phyloP scores from a whole-genome alignment of 208 protist species.

The Angomonas ambiguus region DNA sequence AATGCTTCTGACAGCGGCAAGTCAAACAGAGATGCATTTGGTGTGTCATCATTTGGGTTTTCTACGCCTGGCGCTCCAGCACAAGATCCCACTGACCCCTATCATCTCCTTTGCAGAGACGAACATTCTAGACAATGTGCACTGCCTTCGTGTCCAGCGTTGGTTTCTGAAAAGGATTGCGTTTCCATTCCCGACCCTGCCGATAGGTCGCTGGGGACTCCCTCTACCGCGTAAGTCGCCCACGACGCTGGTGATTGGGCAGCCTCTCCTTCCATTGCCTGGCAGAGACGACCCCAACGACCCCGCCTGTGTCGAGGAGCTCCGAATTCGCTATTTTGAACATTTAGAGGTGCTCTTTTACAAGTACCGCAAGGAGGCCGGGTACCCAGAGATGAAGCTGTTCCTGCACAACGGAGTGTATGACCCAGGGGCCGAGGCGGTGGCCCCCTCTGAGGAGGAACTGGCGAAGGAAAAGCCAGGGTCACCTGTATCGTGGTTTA shows the following conservation, averaged over 20 bases:
- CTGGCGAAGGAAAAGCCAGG: neutral
- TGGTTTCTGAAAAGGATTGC: conserved; percentile 49
- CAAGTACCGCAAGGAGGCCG: conserved; percentile 39
- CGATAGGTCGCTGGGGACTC: conserved; percentile 47
- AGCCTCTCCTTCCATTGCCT: conserved; percentile 35
- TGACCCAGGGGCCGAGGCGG: conserved; percentile 13
- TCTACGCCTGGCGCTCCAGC: conserved; percentile 42
- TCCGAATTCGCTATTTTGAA: conserved; percentile 48
- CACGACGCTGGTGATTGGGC: conserved; percentile 55
- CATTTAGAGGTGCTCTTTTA: conserved; percentile 57
- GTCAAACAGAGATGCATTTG: conserved; percentile 56
- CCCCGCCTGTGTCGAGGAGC: conserved; percentile 31
- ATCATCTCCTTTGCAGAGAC: conserved; percentile 62
- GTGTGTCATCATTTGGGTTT: conserved; percentile 72
- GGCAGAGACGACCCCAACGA: conserved; percentile 30
- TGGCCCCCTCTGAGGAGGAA: neutral
- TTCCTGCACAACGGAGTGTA: conserved; percentile 46
- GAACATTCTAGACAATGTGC: conserved; percentile 64
- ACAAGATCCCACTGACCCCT: conserved; percentile 53
- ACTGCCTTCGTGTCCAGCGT: conserved; percentile 36
- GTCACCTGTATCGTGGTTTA: neutral
- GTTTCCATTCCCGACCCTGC: conserved; percentile 60
- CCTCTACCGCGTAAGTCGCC: conserved; percentile 39
- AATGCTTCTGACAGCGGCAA: conserved; percentile 45
- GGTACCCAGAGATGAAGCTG: conserved; percentile 62